phyloP scores from a whole-genome alignment of 2,329 filamentous ascomycete genomes.

The Pseudomassariella vexata region DNA sequence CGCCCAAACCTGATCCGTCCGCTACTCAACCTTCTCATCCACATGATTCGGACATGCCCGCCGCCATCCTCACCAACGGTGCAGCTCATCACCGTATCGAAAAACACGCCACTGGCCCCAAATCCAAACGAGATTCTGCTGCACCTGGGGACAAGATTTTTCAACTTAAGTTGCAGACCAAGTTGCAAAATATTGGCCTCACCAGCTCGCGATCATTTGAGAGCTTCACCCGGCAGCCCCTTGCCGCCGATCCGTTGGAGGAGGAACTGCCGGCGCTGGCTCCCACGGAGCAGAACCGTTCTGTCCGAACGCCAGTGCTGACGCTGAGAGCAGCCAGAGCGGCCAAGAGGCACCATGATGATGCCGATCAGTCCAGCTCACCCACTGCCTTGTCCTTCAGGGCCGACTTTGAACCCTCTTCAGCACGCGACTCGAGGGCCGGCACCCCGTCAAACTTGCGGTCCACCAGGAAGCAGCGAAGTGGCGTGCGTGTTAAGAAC shows the following conservation, averaged over 20 bases:
- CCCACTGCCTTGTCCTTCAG: slow-evolving; percentile 42
- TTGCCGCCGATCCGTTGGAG: slow-evolving; percentile 12
- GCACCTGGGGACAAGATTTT: slow-evolving; percentile 14
- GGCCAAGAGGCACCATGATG: slow-evolving; percentile 48
- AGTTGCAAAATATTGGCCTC: slow-evolving; percentile 14
- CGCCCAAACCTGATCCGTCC: slow-evolving; percentile 21
- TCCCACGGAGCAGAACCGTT: slow-evolving; percentile 16
- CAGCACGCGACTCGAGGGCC: slow-evolving; percentile 50
- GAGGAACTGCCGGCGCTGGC: slow-evolving; percentile 16
- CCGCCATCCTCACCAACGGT: slow-evolving; percentile 19
- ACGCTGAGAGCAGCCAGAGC: slow-evolving; percentile 23
- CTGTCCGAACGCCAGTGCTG: slow-evolving; percentile 21
- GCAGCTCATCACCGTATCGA: slow-evolving; percentile 13
- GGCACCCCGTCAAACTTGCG: slow-evolving; percentile 52
- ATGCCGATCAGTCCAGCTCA: slow-evolving; percentile 47
- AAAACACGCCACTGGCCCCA: slow-evolving; percentile 7
- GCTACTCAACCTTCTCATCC: slow-evolving; percentile 14
- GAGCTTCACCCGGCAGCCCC: slow-evolving; percentile 21
- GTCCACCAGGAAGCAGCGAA: slow-evolving; percentile 53
- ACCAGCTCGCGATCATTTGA: slow-evolving; percentile 16
- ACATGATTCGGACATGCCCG: slow-evolving; percentile 24
- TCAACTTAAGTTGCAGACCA: slow-evolving; percentile 18
- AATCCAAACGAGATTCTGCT: slow-evolving; percentile 15
- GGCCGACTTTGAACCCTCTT: slow-evolving; percentile 38
- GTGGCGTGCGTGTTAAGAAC: slow-evolving; percentile 60